Conservation (phyloP, 805 yeast genomes). For the Clavispora fructus region DNA sequence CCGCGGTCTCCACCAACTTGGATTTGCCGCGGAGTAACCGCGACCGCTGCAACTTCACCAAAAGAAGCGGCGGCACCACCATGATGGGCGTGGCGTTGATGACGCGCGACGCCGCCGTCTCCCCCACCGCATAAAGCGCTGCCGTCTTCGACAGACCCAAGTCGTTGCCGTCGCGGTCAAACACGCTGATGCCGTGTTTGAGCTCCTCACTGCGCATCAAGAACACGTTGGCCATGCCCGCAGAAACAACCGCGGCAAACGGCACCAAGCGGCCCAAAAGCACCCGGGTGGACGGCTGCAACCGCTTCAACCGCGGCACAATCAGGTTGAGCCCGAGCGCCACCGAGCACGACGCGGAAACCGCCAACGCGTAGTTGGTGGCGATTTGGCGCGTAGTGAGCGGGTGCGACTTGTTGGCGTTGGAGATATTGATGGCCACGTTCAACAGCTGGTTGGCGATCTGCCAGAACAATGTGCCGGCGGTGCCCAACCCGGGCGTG, state of each 20-base stretch:
- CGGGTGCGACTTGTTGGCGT: constrained; percentile 93
- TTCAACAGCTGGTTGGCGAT: constrained; percentile 94
- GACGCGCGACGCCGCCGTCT: constrained; percentile 92
- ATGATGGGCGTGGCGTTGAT: constrained; percentile 95
- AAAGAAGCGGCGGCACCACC: constrained; percentile 89
- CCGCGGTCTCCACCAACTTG: constrained; percentile 55
- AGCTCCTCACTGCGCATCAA: constrained; percentile 95
- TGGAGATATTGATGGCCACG: constrained; percentile 95
- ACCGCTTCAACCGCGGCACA: constrained; percentile 75
- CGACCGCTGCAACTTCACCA: constrained; percentile 69
- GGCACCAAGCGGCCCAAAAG: constrained; percentile 87
- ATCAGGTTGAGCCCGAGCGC: constrained; percentile 88
- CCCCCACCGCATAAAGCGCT: constrained; percentile 91
- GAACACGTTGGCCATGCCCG: constrained; percentile 94
- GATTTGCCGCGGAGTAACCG: constrained; percentile 64
- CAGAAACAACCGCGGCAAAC: constrained; percentile 97
- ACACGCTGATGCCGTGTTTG: constrained; percentile 74
- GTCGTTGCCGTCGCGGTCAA: constrained; percentile 56
- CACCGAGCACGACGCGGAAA: constrained; percentile 89
- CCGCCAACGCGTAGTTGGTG: constrained; percentile 82
- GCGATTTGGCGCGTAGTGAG: constrained; percentile 71
- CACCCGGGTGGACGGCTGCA: constrained; percentile 66
- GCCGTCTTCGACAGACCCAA: constrained; percentile 73
- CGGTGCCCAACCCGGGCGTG: constrained; percentile 85
- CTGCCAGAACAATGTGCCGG: constrained; percentile 96